Percentiles rank a stretch among this genome's conserved stretches.
Evolutionary conservation across 306 rosid genomes (phyloP).

Genomic region (Oxytropis ochrocephala): DNA sequence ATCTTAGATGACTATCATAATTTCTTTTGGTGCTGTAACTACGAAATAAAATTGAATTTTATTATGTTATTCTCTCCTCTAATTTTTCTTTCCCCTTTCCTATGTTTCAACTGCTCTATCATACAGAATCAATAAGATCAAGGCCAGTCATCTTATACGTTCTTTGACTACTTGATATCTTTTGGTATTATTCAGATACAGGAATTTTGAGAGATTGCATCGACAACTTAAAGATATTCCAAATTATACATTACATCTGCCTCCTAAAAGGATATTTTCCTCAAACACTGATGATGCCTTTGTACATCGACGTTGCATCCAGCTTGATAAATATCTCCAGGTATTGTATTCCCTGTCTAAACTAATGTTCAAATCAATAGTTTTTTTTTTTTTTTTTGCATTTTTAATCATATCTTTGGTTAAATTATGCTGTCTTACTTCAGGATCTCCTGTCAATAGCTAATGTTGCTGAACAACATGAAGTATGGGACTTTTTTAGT

Average conservation of each 20-base stretch:
- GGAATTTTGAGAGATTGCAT: conserved; percentile 92
- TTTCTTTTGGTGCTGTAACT: not conserved
- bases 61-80: not conserved
- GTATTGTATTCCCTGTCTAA: conserved; percentile 33
- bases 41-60: conserved; percentile 1
- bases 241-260: conserved; percentile 78
- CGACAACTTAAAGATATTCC: conserved; percentile 91
- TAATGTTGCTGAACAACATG: conserved; percentile 88
- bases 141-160: conserved; percentile 18
- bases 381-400: not conserved
- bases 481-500: conserved; percentile 96
- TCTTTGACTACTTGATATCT: not conserved
- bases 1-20: not conserved
- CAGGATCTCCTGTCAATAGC: conserved; percentile 95
- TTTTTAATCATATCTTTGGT: conserved; percentile 1
- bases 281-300: conserved; percentile 98
- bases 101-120: conserved; percentile 10
- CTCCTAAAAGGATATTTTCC: conserved; percentile 97
- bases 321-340: conserved; percentile 90
- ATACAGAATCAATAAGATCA: conserved; percentile 6
- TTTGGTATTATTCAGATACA: conserved; percentile 55
- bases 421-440: conserved; percentile 21
- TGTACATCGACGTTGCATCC: conserved; percentile 97
- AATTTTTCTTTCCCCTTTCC: not conserved
- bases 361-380: not conserved